These are phyloP conservation scores for Hypoxylon sp. DNA, from an alignment of 2,329 filamentous ascomycete genomes.

Conservation along the genomic window DNA sequence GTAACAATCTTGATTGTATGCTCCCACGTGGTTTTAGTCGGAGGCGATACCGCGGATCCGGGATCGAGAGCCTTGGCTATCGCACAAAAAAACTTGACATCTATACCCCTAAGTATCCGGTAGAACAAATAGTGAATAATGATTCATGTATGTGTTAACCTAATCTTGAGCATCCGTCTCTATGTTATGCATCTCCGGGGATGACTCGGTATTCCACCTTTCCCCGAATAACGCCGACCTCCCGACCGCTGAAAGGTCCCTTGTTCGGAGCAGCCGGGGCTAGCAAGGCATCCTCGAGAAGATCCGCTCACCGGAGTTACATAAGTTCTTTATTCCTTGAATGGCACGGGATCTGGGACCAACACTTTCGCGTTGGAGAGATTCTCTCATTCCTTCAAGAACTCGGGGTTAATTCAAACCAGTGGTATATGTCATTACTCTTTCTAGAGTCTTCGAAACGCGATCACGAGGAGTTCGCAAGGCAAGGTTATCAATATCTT, in stretches of 20 bases:
- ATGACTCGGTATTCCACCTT: slow-evolving; percentile 35
- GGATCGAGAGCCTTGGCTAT: background rate
- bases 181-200: slow-evolving; percentile 30
- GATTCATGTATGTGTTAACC: background rate
- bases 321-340: slow-evolving; percentile 1
- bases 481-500: slow-evolving; percentile 3
- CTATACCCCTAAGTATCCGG: background rate
- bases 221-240: slow-evolving; percentile 24
- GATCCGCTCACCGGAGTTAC: slow-evolving; percentile 6
- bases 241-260: slow-evolving; percentile 7
- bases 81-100: background rate
- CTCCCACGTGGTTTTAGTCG: background rate
- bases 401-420: background rate
- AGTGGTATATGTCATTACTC: background rate
- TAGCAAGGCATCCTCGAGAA: background rate
- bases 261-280: slow-evolving; percentile 15
- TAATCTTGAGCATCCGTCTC: background rate
- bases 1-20: background rate
- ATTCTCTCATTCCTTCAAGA: background rate
- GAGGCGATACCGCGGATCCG: background rate
- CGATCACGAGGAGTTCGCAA: slow-evolving; percentile 1
- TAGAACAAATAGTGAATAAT: background rate
- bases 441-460: slow-evolving; percentile 6
- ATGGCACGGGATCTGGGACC: slow-evolving; percentile 4
- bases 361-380: background rate